These are phyloP conservation scores for Ascochyta rabiei DNA, from an alignment of 2,329 filamentous ascomycete genomes.

Conservation along the genomic window DNA sequence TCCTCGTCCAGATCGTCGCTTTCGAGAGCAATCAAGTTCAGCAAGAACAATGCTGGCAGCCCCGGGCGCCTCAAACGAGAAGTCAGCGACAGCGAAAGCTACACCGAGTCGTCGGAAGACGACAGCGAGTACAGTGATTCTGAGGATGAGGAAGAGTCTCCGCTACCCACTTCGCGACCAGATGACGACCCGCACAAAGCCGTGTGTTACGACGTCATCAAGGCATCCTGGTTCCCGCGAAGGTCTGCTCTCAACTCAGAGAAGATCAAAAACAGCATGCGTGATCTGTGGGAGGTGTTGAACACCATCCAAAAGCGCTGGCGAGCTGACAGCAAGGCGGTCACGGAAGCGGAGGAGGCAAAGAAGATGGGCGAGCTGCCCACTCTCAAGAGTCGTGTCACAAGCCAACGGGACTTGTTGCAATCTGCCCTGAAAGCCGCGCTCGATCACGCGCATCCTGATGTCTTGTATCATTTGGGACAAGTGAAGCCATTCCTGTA, in stretches of 20 bases:
- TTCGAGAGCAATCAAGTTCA: conserved; percentile 25
- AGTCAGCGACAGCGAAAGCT: conserved; percentile 52
- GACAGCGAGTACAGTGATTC: conserved; percentile 61
- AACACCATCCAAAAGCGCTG: conserved; percentile 66
- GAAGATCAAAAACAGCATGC: conserved; percentile 61
- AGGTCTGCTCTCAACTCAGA: conserved; percentile 57
- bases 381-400: conserved; percentile 62
- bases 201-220: conserved; percentile 64
- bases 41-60: conserved; percentile 20
- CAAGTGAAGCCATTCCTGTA: conserved; percentile 51
- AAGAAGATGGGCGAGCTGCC: conserved; percentile 61
- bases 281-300: conserved; percentile 64
- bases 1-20: conserved; percentile 30
- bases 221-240: conserved; percentile 65
- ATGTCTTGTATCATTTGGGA: conserved; percentile 51
- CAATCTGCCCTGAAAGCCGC: conserved; percentile 57
- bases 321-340: conserved; percentile 62
- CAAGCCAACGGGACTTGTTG: conserved; percentile 63
- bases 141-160: conserved; percentile 61
- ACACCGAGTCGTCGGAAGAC: conserved; percentile 56
- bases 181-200: conserved; percentile 60
- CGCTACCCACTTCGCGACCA: conserved; percentile 60
- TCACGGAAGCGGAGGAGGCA: conserved; percentile 64
- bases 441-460: conserved; percentile 54
- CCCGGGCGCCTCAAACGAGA: conserved; percentile 34